Conservation (phyloP, 1,284 basidiomycete species). For the Cutaneotrichosporon sp. region DNA sequence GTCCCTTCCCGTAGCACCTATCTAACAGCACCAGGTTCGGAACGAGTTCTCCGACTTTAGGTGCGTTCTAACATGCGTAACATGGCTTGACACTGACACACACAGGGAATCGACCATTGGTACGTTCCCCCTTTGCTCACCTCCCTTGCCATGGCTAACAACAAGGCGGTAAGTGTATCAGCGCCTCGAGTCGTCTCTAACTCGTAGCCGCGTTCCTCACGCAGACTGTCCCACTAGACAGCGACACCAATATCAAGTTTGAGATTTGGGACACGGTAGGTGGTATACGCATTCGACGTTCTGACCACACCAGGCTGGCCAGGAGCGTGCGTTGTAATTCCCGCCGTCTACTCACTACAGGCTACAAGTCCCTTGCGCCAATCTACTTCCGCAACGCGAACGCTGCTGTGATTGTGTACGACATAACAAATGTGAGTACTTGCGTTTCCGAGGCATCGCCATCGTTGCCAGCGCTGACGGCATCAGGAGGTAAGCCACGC, state of each 20-base stretch:
- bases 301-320: constrained; percentile 38
- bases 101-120: constrained; percentile 47
- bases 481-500: constrained; percentile 30
- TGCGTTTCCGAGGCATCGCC: neutral
- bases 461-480: constrained; percentile 11
- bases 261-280: constrained; percentile 76
- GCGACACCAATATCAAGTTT: constrained; percentile 88
- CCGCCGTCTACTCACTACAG: constrained; percentile 18
- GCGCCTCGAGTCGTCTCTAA: neutral
- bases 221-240: constrained; percentile 86
- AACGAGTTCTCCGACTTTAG: constrained; percentile 97
- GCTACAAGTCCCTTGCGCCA: constrained; percentile 58
- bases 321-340: constrained; percentile 41
- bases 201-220: constrained; percentile 84
- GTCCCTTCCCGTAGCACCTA: no score
- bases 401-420: constrained; percentile 96
- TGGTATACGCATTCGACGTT: neutral
- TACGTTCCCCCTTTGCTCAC: constrained; percentile 3
- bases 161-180: constrained; percentile 21
- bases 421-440: constrained; percentile 66
- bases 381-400: constrained; percentile 99
- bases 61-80: constrained; percentile 50
- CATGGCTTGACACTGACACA: neutral
- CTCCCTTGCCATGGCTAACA: neutral
- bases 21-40: constrained; percentile 50